Base-by-base conservation (phyloP, 345 rosid species). In the Salix viminalis region DNA sequence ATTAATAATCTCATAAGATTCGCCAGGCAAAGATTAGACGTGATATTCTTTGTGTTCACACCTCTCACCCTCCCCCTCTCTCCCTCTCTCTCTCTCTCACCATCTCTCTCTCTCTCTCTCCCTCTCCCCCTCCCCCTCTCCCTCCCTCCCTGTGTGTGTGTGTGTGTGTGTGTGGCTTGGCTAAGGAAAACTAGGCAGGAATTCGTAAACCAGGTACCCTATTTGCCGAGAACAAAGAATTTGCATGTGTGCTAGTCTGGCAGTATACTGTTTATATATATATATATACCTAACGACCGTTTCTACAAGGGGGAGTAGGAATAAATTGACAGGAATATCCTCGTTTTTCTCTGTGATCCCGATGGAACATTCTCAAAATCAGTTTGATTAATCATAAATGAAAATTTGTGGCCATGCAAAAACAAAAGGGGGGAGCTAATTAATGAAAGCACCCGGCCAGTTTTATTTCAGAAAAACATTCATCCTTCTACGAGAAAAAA, bases 21-120 rank as follows among this genome's bases (percentile, higher is more conserved):
- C 76, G 60, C 28, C n/a, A 23, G 70, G 66, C 48, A 76, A 65
- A 23, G 65, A 60, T 44, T 69, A 46, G 69, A 54, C 24, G 73
- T 36, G 37, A 36, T 67, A 28, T 74, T 70, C 72, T 32, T 80
- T 64, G 14, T 10, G 16, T 73, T 72, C 21, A 34, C 56, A 19
- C 36, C 64, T 37, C 72, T 66, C 61, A 23, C 54, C 37, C 65
- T 67, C 62, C 0, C 34, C 0, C 34, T 3, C 34, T 32, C 34
- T 4, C 34, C 3, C 36, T 2, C 36, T 4, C 0, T 34, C 36
- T 0, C 36, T 34, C 36, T 32, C 34, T 28, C 30, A 1, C 30
- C 2, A 1, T 4, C 34, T 0, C 34, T 0, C 0, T 32, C 4
- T 4, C 34, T 32, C 4, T 1, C 4, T 32, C 34, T 4, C 34